Evolutionary conservation across 1,284 basidiomycete species (phyloP), one percentile per base, ranked within the genome.

Genomic region (Pseudozyma pruni): DNA sequence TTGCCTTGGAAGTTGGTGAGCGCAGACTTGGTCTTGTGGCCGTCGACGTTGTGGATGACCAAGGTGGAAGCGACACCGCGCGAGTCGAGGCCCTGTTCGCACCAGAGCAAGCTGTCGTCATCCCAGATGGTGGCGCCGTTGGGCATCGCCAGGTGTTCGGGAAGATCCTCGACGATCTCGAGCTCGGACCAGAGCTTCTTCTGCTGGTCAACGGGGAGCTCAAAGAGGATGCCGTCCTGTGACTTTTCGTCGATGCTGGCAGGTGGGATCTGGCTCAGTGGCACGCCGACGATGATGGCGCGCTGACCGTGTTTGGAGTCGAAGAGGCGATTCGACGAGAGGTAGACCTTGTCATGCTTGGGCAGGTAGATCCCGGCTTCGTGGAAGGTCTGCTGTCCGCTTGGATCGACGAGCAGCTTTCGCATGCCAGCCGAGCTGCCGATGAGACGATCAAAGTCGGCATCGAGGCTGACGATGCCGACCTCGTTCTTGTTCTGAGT

Each of bases 91-190:
- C 71, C 71, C 38, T 73, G 71, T 29, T 73, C 71, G 38, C 71
- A 73, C 60, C 59, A 73, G n/a, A 73, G 64, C 31, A 73, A 19
- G 47, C 56, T 59, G 40, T 54, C 44, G 16, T 69, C 51, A 31
- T 62, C 59, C 66, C 66, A 69, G n/a, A 46, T 44, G 14, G 66
- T 62, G 16, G 59, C 66, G 25, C 66, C 66, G 49, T 69, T 69
- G 23, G 59, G 66, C 55, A 63, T 54, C 8, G 59, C 66, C 11
- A 69, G 37, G 23, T 59, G 54, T 8, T 59, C 47, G 8, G 59
- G 55, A n/a, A 63, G 29, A 2, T 51, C 25, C 1, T 63, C 41
- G 41, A 60, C 11, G 29, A 60, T 42, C 34, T 68, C 53, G 41
- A 60, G 43, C 2, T 45, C 32, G 2, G 53, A 60, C 53, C 53